Percentiles rank a stretch among this genome's conserved stretches.
Evolutionary conservation across 257 asterid species (phyloP).

Genomic region (Nicotiana noctiflora): DNA sequence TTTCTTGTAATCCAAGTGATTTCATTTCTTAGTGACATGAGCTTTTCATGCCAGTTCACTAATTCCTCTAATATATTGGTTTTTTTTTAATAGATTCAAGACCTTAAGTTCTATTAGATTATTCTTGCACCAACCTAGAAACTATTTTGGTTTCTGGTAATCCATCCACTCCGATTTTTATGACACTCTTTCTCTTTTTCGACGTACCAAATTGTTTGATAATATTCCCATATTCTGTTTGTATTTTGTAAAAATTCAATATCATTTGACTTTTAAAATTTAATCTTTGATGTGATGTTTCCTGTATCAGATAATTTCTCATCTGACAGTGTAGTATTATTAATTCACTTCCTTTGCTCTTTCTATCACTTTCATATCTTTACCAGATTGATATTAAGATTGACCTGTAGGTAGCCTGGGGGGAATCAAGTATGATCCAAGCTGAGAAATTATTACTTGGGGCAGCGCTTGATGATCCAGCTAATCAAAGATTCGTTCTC

Average conservation of each 20-base stretch:
- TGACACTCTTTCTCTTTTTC: background rate
- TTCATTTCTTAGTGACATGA: background rate
- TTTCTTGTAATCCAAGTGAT: background rate
- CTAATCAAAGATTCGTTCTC: slow-evolving; percentile 89
- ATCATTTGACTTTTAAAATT: background rate
- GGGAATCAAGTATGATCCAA: slow-evolving; percentile 91
- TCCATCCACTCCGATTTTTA: background rate
- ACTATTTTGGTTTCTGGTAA: background rate
- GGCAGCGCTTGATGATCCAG: slow-evolving; percentile 82
- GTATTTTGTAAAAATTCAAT: background rate
- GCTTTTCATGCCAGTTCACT: background rate
- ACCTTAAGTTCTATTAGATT: background rate
- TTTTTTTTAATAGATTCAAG: background rate
- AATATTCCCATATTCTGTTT: background rate
- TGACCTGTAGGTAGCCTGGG: slow-evolving; percentile 90
- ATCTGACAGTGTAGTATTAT: background rate
- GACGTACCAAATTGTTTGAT: background rate
- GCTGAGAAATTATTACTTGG: slow-evolving; percentile 88
- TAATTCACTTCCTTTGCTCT: background rate
- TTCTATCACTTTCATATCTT: background rate
- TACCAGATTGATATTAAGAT: slow-evolving; percentile 28
- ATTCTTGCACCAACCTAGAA: background rate
- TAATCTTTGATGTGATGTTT: background rate
- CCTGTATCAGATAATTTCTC: background rate
- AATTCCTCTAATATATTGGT: background rate